These are phyloP conservation scores for Trichophaea hybrida DNA, from an alignment of 2,329 filamentous ascomycete species.

Conservation along the genomic window DNA sequence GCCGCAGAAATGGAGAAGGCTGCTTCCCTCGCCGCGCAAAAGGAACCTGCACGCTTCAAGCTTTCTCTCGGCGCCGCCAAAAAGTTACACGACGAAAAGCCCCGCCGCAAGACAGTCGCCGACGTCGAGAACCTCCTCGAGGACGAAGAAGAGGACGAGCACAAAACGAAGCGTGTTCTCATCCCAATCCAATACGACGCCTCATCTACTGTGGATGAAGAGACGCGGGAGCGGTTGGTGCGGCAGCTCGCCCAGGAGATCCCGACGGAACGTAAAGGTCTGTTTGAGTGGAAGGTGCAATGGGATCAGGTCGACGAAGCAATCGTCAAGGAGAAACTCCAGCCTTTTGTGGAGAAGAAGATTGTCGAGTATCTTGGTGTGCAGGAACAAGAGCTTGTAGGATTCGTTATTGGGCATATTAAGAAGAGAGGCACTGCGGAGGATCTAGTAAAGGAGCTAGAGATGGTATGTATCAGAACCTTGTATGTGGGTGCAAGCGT, in stretches of 20 bases:
- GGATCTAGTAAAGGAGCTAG: conserved; percentile 69
- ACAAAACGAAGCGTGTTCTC: conserved; percentile 56
- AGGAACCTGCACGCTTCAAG: conserved; percentile 69
- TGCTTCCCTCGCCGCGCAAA: conserved; percentile 30
- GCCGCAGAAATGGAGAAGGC: conserved; percentile 53
- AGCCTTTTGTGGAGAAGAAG: conserved; percentile 95
- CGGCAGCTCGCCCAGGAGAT: conserved; percentile 78
- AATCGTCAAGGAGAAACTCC: conserved; percentile 69
- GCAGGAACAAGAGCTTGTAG: conserved; percentile 88
- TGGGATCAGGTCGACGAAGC: conserved; percentile 82
- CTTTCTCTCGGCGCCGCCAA: conserved; percentile 75
- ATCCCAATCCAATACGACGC: conserved; percentile 67
- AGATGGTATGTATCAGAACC: conserved; percentile 47
- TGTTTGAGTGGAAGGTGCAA: conserved; percentile 86
- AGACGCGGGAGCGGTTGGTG: conserved; percentile 60
- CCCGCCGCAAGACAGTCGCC: conserved; percentile 63
- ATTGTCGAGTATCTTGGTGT: conserved; percentile 92
- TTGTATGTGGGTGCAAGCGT: not conserved
- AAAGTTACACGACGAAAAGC: conserved; percentile 37
- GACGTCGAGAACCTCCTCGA: conserved; percentile 91
- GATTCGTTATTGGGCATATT: conserved; percentile 79
- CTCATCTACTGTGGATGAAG: conserved; percentile 61
- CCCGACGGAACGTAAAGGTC: conserved; percentile 65
- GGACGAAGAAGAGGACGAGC: conserved; percentile 75
- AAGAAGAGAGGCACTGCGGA: conserved; percentile 59